Conservation (phyloP, 2,329 filamentous ascomycete genomes). For the Pyrenochaeta sp. region DNA sequence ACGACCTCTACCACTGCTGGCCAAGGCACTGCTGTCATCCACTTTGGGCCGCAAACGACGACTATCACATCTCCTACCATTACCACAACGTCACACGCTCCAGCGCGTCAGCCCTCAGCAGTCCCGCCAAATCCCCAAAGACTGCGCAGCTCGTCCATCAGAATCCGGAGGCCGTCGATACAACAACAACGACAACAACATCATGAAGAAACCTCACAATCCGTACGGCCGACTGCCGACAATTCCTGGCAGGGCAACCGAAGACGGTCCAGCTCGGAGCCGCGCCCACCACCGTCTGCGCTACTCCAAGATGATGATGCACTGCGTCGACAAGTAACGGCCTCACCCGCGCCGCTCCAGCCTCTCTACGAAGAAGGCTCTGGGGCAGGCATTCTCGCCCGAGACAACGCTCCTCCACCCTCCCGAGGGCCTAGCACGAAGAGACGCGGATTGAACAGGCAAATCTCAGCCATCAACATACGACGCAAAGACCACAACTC, state of each 20-base stretch:
- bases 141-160: conserved; percentile 37
- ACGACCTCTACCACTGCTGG: conserved; percentile 29
- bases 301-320: conserved; percentile 34
- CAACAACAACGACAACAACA: conserved; percentile 5
- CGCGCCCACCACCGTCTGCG: conserved; percentile 35
- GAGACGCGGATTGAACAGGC: conserved; percentile 29
- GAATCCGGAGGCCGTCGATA: conserved; percentile 32
- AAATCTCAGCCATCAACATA: conserved; percentile 38
- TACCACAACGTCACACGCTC: conserved; percentile 35
- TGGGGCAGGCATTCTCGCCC: conserved; percentile 6
- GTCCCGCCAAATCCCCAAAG: conserved; percentile 17
- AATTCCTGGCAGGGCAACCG: conserved; percentile 30
- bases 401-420: conserved; percentile 22
- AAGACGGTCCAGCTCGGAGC: conserved; percentile 44
- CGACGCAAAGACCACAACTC: conserved; percentile 26
- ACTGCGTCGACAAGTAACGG: conserved; percentile 37
- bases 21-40: conserved; percentile 29
- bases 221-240: conserved; percentile 9
- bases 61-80: conserved; percentile 39
- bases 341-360: conserved; percentile 36
- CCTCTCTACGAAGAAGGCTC: conserved; percentile 43
- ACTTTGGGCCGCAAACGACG: conserved; percentile 32
- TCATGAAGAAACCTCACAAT: conserved; percentile 12
- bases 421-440: conserved; percentile 16
- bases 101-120: conserved; percentile 19